Percentiles rank a stretch among this genome's conserved stretches.
Evolutionary conservation across 768 basidiomycete genomes (phyloP).

Genomic region (Boletus reticulatus): DNA sequence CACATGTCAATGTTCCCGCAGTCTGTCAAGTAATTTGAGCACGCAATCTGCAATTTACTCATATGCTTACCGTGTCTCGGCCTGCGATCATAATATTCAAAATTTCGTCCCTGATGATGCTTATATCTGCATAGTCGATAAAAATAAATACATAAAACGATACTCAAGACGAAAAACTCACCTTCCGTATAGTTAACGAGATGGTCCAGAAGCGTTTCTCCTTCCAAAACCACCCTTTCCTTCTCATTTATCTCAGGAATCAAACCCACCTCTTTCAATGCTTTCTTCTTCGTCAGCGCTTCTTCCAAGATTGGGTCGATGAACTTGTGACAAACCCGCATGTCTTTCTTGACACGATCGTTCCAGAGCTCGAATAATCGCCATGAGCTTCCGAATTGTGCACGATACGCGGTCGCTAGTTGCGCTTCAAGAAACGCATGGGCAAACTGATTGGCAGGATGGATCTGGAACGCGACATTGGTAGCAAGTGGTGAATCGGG

Average conservation of each 20-base stretch:
- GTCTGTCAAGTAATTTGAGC: constrained; percentile 20
- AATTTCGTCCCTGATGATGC: constrained; percentile 34
- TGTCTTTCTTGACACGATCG: constrained; percentile 44
- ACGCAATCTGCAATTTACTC: background rate
- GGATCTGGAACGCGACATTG: constrained; percentile 16
- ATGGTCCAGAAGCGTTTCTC: constrained; percentile 29
- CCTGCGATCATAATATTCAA: constrained; percentile 39
- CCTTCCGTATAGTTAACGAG: constrained; percentile 32
- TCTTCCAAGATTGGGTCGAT: constrained; percentile 52
- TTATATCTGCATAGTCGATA: constrained; percentile 21
- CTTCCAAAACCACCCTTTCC: constrained; percentile 15
- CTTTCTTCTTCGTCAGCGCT: constrained; percentile 41
- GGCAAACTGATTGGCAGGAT: constrained; percentile 42
- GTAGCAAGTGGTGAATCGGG: constrained; percentile 15
- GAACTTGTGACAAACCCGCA: constrained; percentile 48
- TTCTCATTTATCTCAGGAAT: constrained; percentile 5
- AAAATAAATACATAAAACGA: background rate
- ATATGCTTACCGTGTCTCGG: constrained; percentile 30
- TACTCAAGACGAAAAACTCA: background rate
- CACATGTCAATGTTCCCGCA: constrained; percentile 29
- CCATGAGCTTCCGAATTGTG: constrained; percentile 45
- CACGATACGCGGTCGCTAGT: constrained; percentile 36
- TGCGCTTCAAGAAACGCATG: constrained; percentile 54
- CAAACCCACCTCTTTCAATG: constrained; percentile 21
- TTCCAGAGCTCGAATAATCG: constrained; percentile 50